Base-by-base conservation (phyloP, 768 basidiomycete species). In the Leccinum pellstonianum region DNA sequence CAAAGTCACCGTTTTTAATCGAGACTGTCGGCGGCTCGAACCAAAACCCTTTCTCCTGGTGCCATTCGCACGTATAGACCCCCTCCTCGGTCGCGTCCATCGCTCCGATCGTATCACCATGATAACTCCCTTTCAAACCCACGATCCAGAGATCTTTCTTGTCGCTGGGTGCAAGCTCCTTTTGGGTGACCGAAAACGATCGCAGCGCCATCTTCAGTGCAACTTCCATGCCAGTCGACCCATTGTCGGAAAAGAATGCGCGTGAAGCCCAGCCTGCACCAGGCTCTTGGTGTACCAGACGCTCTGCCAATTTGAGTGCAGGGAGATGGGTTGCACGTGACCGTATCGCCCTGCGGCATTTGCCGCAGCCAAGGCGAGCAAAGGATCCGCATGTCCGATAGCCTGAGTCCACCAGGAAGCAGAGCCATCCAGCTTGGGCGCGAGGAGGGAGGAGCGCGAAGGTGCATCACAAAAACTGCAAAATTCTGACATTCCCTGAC, bases 361-460 rank as follows among this genome's bases (percentile, higher is more conserved):
- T 2, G 95, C 95, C 1, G 93, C 95, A 9, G 95, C 93, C 47
- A 95, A 79, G 0, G 91, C 87, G 14, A 97, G 80, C 1, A 84
- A 76, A 0, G 91, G 83, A 64, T 89, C 76, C 0, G 85, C 87
- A 66, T 98, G 96, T 0, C 95, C 96, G 43, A 97, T 75, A 0
- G 89, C 83, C 73, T 98, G 96, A 0, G 95, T 98, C 94, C 96
- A 98, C 96, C 96, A 98, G 11, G 94, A 96, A 1, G 95, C 96
- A 0, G 95, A 97, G 4, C 91, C 88, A 68, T 98, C 95, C 64
- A 94, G 84, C 64, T 91, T 85, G 5, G 85, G 81, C 55, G 78
- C 81, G 64, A 81, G 75, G 56, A 77, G 79, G 56, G 73, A 85
- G 57, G 73, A 85, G 54, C 49, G 51, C 55, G 70, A 57, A 2